Percentiles rank a stretch among this genome's conserved stretches.
phyloP scores from a whole-genome alignment of 148 eudicot species.

The Hydrangea macrophylla region DNA sequence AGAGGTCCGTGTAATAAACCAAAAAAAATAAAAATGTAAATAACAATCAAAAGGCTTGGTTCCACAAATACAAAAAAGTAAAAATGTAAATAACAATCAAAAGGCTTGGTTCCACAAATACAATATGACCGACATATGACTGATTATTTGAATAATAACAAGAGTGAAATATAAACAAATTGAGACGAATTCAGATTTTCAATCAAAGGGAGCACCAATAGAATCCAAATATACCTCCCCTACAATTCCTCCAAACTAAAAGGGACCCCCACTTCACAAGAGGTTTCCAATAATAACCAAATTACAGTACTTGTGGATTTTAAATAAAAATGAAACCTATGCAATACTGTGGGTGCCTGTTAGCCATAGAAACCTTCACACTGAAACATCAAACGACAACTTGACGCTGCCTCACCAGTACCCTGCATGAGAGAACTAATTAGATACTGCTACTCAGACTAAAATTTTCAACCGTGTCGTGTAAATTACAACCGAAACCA shows the following conservation, averaged over 20 bases:
- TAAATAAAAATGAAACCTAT: background rate
- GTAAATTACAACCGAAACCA: background rate
- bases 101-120: too few species aligned
- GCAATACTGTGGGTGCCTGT: background rate
- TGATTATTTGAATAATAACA: too few species aligned
- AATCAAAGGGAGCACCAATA: background rate
- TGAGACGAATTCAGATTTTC: background rate
- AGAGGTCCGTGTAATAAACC: too few species aligned
- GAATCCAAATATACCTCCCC: background rate
- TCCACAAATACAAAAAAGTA: too few species aligned
- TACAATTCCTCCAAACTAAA: background rate
- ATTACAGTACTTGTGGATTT: conserved; percentile 1
- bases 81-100: too few species aligned
- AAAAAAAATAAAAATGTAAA: too few species aligned
- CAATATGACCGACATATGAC: too few species aligned
- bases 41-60: too few species aligned
- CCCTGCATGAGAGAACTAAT: conserved; percentile 29
- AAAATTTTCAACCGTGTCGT: background rate
- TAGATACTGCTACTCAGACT: conserved; percentile 22
- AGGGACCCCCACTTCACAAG: background rate
- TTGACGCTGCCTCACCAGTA: conserved; percentile 11
- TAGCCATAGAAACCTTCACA: background rate
- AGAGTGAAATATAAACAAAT: too few species aligned
- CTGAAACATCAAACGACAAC: background rate
- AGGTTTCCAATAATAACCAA: background rate